A percentile compares a stretch with the other conserved stretches of the same genome.
These are phyloP conservation scores for Lactarius hatsudake DNA, from an alignment of 768 basidiomycete genomes.

Conservation along the genomic window DNA sequence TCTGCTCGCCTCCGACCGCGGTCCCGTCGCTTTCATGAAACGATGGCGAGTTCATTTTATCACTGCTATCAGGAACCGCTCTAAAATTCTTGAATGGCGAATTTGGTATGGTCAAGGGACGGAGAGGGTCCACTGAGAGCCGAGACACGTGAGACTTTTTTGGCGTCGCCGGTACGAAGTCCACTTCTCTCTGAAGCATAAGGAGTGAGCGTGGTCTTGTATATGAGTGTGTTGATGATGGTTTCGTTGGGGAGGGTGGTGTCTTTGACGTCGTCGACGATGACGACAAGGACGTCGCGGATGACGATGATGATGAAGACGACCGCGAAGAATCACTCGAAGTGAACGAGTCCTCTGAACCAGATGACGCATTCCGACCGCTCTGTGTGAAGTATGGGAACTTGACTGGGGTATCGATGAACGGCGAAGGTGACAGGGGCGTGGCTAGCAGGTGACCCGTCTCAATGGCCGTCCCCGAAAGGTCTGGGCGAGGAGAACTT, in stretches of 20 bases:
- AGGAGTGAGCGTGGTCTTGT: constrained; percentile 50
- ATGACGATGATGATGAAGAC: constrained; percentile 28
- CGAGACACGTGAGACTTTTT: constrained; percentile 46
- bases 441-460: constrained; percentile 41
- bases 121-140: constrained; percentile 33
- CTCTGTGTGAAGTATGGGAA: constrained; percentile 21
- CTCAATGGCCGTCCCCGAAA: constrained; percentile 23
- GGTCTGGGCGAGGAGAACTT: constrained; percentile 36
- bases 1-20: constrained; percentile 24
- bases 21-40: constrained; percentile 16
- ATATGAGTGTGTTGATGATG: constrained; percentile 26
- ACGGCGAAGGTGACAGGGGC: constrained; percentile 34
- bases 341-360: constrained; percentile 28
- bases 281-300: constrained; percentile 34
- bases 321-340: constrained; percentile 20
- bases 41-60: not conserved
- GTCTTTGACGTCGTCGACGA: constrained; percentile 30
- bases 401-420: constrained; percentile 29
- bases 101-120: constrained; percentile 21
- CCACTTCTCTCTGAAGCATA: constrained; percentile 69
- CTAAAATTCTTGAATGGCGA: constrained; percentile 23
- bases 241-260: constrained; percentile 20
- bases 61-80: not conserved
- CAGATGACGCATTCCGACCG: constrained; percentile 25
- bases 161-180: constrained; percentile 72